A percentile compares a stretch with the other conserved stretches of the same genome.
Conservation (phyloP, 208 protist genomes). For the Trypanosoma scelopori region DNA sequence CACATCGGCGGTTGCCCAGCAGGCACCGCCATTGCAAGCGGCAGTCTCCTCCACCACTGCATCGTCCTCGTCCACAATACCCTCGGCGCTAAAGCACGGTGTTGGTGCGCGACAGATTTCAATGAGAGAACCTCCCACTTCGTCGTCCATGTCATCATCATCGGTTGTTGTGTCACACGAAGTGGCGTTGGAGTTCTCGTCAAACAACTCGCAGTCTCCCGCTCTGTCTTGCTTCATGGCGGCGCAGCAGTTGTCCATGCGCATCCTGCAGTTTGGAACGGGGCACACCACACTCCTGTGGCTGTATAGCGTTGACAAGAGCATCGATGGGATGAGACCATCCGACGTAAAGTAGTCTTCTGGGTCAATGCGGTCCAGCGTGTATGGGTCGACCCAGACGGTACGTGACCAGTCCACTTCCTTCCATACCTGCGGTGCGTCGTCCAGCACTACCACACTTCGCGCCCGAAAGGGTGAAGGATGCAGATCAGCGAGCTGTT, state of each 20-base stretch:
- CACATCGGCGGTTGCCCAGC: constrained; percentile 29
- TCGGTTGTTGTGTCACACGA: constrained; percentile 12
- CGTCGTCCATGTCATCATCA: constrained; percentile 24
- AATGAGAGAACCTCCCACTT: neutral
- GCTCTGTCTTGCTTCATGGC: neutral
- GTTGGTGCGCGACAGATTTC: neutral
- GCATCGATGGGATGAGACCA: constrained; percentile 41
- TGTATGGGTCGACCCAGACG: constrained; percentile 69
- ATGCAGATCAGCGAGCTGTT: neutral
- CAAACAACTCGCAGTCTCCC: neutral
- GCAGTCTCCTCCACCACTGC: constrained; percentile 12
- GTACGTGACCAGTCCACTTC: constrained; percentile 66
- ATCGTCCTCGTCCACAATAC: neutral
- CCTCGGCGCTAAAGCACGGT: neutral
- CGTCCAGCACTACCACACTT: constrained; percentile 73
- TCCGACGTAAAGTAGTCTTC: constrained; percentile 41
- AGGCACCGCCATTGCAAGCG: constrained; percentile 9
- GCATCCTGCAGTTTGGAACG: neutral
- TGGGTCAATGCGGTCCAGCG: constrained; percentile 62
- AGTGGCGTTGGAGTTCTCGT: neutral
- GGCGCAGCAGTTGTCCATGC: neutral
- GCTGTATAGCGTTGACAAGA: constrained; percentile 55
- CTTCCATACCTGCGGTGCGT: constrained; percentile 71
- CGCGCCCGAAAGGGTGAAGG: constrained; percentile 21
- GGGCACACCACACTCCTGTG: constrained; percentile 47